Percentiles rank a stretch among this genome's conserved stretches.
Evolutionary conservation across 139 green algal genomes (phyloP).

Genomic region (Asterochloris erici): DNA sequence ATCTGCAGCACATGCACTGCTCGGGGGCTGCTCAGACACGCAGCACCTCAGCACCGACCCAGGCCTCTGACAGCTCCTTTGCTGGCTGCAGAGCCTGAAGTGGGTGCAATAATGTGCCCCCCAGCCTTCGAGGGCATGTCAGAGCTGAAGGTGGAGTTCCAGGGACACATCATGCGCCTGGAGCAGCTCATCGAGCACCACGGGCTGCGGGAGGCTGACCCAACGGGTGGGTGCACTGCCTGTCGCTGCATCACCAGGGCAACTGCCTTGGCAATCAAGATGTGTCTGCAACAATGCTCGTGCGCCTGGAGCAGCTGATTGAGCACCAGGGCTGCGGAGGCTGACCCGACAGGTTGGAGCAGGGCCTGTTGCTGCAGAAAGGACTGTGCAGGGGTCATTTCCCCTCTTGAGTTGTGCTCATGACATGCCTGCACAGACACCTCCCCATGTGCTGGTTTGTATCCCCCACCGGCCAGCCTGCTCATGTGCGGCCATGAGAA

Average conservation of each 20-base stretch:
- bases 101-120: neutral
- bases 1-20: too few relatives aligned
- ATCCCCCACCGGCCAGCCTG: too few relatives aligned
- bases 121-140: conserved; percentile 21
- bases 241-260: too few relatives aligned
- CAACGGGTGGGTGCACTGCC: neutral
- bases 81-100: neutral
- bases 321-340: neutral
- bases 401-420: too few relatives aligned
- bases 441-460: too few relatives aligned
- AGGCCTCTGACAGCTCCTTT: neutral
- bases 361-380: neutral
- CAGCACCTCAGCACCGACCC: too few relatives aligned
- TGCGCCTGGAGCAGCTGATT: neutral
- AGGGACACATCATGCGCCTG: conserved; percentile 18
- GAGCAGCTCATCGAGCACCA: conserved; percentile 19
- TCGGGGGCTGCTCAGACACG: too few relatives aligned
- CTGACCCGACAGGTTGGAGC: neutral
- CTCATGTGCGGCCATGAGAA: too few relatives aligned
- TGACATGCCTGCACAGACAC: too few relatives aligned
- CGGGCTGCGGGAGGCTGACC: conserved; percentile 20
- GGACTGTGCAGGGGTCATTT: neutral
- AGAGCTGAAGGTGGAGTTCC: conserved; percentile 21
- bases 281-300: neutral
- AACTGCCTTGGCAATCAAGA: neutral